Evolutionary conservation across 352 stramenopile species (phyloP).

Genomic region (Globisporangium uncinulatum): DNA sequence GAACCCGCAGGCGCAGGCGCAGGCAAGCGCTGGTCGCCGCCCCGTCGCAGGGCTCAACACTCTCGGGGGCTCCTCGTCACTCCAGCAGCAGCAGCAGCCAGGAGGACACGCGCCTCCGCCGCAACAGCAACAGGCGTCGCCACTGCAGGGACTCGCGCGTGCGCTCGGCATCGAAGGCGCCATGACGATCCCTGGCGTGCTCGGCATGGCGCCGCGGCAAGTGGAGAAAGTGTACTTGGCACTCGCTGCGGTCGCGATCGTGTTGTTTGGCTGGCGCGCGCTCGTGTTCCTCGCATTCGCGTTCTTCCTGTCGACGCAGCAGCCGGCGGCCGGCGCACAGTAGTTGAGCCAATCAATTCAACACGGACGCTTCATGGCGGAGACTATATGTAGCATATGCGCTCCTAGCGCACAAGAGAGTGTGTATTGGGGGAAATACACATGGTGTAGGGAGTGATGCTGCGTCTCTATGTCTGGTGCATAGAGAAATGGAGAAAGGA

Average conservation of each 20-base stretch:
- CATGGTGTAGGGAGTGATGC: too few relatives aligned
- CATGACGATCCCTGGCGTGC: conserved; percentile 50
- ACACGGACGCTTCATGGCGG: too few relatives aligned
- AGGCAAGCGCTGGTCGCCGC: not conserved
- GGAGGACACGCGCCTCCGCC: not conserved
- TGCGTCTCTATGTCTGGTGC: too few relatives aligned
- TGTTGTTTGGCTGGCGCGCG: conserved; percentile 68
- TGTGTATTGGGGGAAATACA: too few relatives aligned
- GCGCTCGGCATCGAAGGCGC: conserved; percentile 57
- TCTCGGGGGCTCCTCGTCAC: conserved; percentile 5
- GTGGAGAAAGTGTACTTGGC: conserved; percentile 72
- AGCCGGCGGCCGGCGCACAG: conserved; percentile 11
- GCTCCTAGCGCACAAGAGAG: too few relatives aligned
- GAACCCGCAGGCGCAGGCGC: conserved; percentile 3
- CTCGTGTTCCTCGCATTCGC: conserved; percentile 64
- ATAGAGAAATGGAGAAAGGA: too few relatives aligned
- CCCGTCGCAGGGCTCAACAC: conserved; percentile 20
- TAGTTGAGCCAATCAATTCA: not conserved
- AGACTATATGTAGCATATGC: too few relatives aligned
- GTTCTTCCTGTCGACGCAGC: conserved; percentile 57
- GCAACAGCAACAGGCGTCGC: conserved; percentile 19
- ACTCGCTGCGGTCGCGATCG: conserved; percentile 42
- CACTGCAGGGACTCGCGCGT: conserved; percentile 39
- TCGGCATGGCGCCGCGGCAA: conserved; percentile 41
- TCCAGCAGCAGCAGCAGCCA: conserved; percentile 5